Base-by-base conservation (phyloP, 345 rosid species). In the Aurinia saxatilis region DNA sequence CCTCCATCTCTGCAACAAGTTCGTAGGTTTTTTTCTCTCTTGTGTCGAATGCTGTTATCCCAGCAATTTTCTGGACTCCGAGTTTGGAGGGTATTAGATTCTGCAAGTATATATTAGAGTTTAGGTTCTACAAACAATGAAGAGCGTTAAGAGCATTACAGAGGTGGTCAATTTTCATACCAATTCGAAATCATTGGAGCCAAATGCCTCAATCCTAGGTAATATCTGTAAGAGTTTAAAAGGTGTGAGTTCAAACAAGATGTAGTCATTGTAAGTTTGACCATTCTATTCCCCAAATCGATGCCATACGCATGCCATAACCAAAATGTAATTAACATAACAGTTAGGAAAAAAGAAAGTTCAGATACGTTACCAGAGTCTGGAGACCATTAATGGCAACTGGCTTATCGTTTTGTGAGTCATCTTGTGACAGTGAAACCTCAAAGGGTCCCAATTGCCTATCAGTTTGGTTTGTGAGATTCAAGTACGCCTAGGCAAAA, bases 1-100 rank as follows among this genome's bases (percentile, higher is more conserved):
- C 97, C 97, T 90, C 99, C 70, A 84, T 63, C 74, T 93, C 97
- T 12, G 84, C 83, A 78, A 87, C 60, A 17, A 86, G 85, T 47
- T 84, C 86, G 60, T 78, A 82, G 11, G 78, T 77, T 73, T 59
- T 85, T 60, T 78, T 81, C 77, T 86, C 95, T 51, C 74, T 64
- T 56, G 77, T 79, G 80, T 90, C 88, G 3, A 78, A 82, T 73
- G 90, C 81, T 16, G 82, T 81, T 67, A 93, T 79, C 51, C 95
- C 95, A 10, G 80, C 64, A 29, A 93, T 86, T 64, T 65, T 86
- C 69, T 93, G 97, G 63, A 87, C 87, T 62, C 99, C 97, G 16
- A 87, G 89, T 68, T 79, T 87, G 3, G 84, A 77, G 11, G 99
- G 92, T 52, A 87, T 83, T 29, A 87, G 80, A 70, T 86, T 85